Evolutionary conservation across 768 basidiomycete species (phyloP), one percentile per base, ranked within the genome.

Genomic region (Boletus pseudopeckii): DNA sequence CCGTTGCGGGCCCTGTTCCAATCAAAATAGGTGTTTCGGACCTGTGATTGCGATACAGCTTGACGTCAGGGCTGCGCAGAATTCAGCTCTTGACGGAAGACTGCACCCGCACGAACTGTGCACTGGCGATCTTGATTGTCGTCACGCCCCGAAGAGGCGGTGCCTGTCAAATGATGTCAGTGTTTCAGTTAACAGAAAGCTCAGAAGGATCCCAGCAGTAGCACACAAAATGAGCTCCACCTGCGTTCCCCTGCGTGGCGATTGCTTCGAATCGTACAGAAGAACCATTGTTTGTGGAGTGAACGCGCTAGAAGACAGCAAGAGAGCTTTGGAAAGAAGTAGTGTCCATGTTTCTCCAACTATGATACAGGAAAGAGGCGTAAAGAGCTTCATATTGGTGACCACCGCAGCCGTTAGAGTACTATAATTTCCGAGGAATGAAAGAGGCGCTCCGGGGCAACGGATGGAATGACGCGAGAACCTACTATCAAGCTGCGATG

Each of bases 341-440:
- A 7, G 26, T 13, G 3, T 17, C 37, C 22, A 18, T 45, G 18
- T 48, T 49, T 18, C 38, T 18, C 48, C 37, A 39, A 30, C 34
- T 53, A 39, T 38, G 50, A 46, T 50, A 50, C 33, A 18, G 34
- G 40, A 30, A 49, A 54, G 30, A 49, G 50, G 51, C 34, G 52
- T 34, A 42, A 55, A 51, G 50, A 43, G 39, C 53, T 50, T 65
- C 50, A 45, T 50, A 56, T 56, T 44, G 32, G 41, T 49, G 52
- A 50, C 56, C 38, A 17, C 39, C 47, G 42, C 50, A 63, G 43
- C 32, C n/a, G 45, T 39, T 22, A 50, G 53, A 54, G 52, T 40
- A 37, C 17, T 3, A 54, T 67, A 63, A 68, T 67, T 58, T 68
- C 65, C 65, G 65, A 54, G 15, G 61, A 64, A 67, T 64, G 66